These are phyloP conservation scores for Chrysosporium queenslandicum DNA, from an alignment of 2,329 filamentous ascomycete genomes.

Conservation along the genomic window DNA sequence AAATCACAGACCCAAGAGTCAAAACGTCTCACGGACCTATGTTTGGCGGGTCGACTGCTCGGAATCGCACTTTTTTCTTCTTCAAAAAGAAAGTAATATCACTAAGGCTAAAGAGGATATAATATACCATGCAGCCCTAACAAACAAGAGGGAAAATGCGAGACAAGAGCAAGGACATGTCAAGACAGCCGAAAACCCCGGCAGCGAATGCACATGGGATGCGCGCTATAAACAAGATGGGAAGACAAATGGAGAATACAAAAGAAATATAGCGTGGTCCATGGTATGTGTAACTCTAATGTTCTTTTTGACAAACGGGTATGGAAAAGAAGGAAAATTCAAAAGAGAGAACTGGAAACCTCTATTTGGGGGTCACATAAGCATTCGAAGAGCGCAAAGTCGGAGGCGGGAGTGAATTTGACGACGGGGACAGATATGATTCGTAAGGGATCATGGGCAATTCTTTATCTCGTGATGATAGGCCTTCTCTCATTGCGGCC, in stretches of 20 bases:
- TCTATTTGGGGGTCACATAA: neutral
- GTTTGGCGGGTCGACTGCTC: no score
- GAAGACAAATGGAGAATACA: neutral
- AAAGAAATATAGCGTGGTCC: neutral
- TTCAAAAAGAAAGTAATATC: neutral
- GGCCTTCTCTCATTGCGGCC: neutral
- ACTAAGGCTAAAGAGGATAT: neutral
- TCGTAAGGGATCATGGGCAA: slow-evolving; percentile 3
- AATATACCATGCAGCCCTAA: neutral
- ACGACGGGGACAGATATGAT: neutral
- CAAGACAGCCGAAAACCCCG: neutral
- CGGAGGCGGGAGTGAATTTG: neutral
- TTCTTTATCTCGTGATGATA: slow-evolving; percentile 9
- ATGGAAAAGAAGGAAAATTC: slow-evolving; percentile 3
- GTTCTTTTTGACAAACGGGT: neutral
- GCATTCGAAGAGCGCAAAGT: neutral
- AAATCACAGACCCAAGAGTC: neutral
- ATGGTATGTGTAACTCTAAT: slow-evolving; percentile 2
- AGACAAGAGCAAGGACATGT: no score
- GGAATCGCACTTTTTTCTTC: slow-evolving; percentile 2
- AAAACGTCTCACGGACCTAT: no score
- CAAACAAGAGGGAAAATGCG: neutral
- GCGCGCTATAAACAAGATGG: neutral
- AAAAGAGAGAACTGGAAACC: neutral
- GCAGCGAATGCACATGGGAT: slow-evolving; percentile 3